Evolutionary conservation across 169 alveolate genomes (phyloP).

Genomic region (Fabrea salina): DNA sequence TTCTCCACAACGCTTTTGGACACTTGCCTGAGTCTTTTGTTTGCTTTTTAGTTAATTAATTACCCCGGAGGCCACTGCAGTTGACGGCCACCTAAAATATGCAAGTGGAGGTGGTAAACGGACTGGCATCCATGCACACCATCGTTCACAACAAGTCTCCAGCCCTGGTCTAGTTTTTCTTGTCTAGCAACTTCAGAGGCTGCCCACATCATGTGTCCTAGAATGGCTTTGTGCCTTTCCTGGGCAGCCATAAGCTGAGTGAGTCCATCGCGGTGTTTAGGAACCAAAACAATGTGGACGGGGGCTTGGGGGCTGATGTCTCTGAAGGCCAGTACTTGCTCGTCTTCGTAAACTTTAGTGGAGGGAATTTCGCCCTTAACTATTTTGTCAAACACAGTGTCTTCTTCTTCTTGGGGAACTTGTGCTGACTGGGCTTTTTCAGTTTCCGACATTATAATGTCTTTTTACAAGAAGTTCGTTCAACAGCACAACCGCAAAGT

Average conservation of each 20-base stretch:
- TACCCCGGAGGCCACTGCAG: constrained; percentile 79
- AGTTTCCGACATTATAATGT: constrained; percentile 1
- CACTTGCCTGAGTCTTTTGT: too few species aligned
- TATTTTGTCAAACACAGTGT: constrained; percentile 61
- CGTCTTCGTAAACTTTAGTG: constrained; percentile 62
- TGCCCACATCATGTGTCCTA: constrained; percentile 64
- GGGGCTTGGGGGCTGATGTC: constrained; percentile 59
- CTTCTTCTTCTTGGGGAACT: constrained; percentile 36
- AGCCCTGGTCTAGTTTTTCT: constrained; percentile 60
- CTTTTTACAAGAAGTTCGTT: too few species aligned
- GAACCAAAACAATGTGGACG: constrained; percentile 61
- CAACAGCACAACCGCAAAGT: neutral
- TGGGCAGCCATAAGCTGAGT: constrained; percentile 50
- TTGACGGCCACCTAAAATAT: constrained; percentile 71
- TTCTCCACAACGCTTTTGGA: too few species aligned
- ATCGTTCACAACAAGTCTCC: constrained; percentile 71
- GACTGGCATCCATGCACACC: constrained; percentile 65
- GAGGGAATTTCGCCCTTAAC: constrained; percentile 57
- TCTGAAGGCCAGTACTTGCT: constrained; percentile 50
- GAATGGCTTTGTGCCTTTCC: constrained; percentile 46
- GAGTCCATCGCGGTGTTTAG: constrained; percentile 54
- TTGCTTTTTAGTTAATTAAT: neutral
- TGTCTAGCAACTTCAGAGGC: constrained; percentile 49
- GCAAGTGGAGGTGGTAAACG: constrained; percentile 72
- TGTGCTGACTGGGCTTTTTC: constrained; percentile 31